These are phyloP conservation scores for Tetrahymena elliotti DNA, from an alignment of 73 alveolate genomes.

Conservation along the genomic window DNA sequence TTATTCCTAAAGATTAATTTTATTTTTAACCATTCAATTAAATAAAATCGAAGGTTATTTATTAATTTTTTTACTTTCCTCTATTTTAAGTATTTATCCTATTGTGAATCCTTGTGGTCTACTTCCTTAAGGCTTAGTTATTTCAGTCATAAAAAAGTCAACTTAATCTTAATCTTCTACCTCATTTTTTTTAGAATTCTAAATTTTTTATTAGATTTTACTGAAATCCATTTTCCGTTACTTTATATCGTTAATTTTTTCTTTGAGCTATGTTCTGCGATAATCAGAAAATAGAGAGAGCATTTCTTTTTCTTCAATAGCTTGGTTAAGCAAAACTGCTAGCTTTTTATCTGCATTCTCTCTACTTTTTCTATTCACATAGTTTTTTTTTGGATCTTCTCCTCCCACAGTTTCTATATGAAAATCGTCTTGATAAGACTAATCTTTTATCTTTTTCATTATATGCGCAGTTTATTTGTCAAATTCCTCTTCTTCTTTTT, in stretches of 20 bases:
- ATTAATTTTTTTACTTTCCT: neutral
- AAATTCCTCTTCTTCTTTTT: neutral
- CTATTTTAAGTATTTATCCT: neutral
- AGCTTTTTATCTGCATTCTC: neutral
- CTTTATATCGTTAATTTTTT: neutral
- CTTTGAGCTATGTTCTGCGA: neutral
- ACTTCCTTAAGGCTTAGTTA: neutral
- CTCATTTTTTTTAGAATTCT: neutral
- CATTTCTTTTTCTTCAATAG: neutral
- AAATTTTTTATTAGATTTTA: neutral
- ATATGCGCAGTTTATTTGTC: neutral
- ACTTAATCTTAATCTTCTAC: neutral
- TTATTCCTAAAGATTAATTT: neutral
- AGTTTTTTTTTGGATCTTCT: neutral
- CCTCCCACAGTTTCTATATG: neutral
- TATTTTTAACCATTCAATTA: neutral
- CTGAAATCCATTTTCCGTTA: neutral
- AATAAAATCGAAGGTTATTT: neutral
- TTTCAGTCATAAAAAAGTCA: neutral
- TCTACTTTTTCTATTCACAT: neutral
- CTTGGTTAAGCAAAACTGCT: neutral
- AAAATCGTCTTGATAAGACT: neutral
- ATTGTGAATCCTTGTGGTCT: neutral
- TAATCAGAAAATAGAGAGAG: neutral
- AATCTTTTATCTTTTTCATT: neutral